Evolutionary conservation across 139 green algal species (phyloP).

Genomic region (Raphidocelis subcapitata): DNA sequence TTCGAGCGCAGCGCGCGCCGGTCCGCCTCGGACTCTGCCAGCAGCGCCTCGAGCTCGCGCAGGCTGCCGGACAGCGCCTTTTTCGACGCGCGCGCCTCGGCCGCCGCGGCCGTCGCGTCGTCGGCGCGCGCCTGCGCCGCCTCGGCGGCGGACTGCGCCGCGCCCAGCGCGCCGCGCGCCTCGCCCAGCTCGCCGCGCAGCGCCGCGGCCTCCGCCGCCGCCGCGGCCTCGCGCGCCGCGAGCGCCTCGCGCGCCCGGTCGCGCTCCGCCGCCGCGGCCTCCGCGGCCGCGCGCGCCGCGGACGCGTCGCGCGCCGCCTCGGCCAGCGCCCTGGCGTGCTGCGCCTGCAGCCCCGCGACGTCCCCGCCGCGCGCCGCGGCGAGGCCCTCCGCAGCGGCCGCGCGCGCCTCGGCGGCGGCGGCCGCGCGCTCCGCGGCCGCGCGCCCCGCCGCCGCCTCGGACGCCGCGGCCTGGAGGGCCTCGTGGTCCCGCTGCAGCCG

Average conservation of each 20-base stretch:
- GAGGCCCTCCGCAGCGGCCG: background rate
- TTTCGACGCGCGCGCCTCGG: background rate
- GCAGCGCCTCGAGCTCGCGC: constrained; percentile 13
- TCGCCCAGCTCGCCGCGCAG: too few relatives aligned
- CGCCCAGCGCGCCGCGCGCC: background rate
- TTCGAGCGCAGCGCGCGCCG: constrained; percentile 5
- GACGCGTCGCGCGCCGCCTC: background rate
- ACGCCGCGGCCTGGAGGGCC: too few relatives aligned
- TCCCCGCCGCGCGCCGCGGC: constrained; percentile 1
- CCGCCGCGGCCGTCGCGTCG: too few relatives aligned
- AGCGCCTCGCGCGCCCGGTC: too few relatives aligned
- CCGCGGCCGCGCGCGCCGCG: too few relatives aligned
- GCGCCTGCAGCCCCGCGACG: constrained; percentile 11
- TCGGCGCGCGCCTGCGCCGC: background rate
- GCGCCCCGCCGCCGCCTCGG: too few relatives aligned
- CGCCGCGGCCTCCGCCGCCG: too few relatives aligned
- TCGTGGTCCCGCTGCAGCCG: constrained; percentile 6
- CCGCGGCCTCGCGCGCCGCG: too few relatives aligned
- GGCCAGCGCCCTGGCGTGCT: constrained; percentile 3
- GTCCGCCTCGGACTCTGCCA: constrained; percentile 24
- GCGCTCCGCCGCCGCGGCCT: too few relatives aligned
- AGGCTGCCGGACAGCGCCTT: background rate
- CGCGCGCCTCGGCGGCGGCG: background rate
- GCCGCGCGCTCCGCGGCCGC: too few relatives aligned
- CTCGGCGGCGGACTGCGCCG: background rate